Conservation (phyloP, 257 asterid species). For the Leonotis leonurus region DNA sequence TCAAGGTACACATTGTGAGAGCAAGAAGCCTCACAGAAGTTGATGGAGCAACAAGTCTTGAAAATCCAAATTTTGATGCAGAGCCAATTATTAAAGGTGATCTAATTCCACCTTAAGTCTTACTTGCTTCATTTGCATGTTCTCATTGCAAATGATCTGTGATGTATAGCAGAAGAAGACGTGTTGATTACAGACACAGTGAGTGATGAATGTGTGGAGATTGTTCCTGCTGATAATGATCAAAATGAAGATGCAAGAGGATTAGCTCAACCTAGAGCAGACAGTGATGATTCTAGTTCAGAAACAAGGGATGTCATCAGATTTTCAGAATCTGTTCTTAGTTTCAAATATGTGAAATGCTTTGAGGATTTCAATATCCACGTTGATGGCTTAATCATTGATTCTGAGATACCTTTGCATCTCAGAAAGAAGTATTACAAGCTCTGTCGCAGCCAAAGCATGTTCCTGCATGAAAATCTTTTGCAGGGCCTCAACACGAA, state of each 20-base stretch:
- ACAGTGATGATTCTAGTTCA: not conserved
- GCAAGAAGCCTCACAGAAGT: constrained; percentile 24
- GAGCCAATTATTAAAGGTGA: constrained; percentile 21
- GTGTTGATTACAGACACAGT: not conserved
- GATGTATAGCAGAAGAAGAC: constrained; percentile 6
- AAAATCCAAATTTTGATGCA: constrained; percentile 19
- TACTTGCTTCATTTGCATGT: not conserved
- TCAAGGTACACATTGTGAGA: constrained; percentile 49
- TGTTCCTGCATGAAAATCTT: constrained; percentile 48
- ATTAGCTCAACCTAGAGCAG: not conserved
- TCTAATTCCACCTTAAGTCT: not conserved
- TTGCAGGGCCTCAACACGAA: constrained; percentile 43
- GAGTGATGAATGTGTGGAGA: not conserved
- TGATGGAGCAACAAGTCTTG: constrained; percentile 33
- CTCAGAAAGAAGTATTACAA: constrained; percentile 38
- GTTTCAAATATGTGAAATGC: constrained; percentile 37
- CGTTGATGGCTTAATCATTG: constrained; percentile 43
- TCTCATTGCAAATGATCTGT: not conserved
- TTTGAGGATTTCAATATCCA: constrained; percentile 43
- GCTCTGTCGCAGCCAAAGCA: constrained; percentile 48
- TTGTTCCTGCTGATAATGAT: not conserved
- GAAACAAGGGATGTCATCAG: constrained; percentile 23
- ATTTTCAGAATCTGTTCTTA: constrained; percentile 20
- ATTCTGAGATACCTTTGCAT: constrained; percentile 41
- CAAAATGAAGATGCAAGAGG: not conserved